These are phyloP conservation scores for Physcia stellaris DNA, from an alignment of 495 filamentous ascomycete genomes.

Conservation along the genomic window DNA sequence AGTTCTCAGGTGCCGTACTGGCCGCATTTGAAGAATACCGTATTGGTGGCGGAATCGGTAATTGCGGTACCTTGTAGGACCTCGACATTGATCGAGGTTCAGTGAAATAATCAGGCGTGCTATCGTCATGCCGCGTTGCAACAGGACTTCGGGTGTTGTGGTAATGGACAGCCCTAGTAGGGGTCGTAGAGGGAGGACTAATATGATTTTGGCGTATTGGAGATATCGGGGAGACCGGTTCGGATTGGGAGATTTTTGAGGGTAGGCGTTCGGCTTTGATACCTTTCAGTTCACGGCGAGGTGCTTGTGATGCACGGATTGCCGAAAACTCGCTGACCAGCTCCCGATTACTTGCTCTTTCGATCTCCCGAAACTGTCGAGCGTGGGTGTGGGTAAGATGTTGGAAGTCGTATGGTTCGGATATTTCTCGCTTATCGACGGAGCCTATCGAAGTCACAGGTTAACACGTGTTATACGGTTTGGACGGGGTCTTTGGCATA, in stretches of 20 bases:
- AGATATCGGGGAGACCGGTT: constrained; percentile 18
- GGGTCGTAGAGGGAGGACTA: constrained; percentile 1
- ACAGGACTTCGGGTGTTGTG: constrained; percentile 6
- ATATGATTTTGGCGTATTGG: constrained; percentile 1
- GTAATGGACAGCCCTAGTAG: constrained; percentile 16
- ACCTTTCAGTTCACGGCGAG: constrained; percentile 44
- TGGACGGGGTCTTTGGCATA: constrained; percentile 1
- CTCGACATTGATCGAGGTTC: constrained; percentile 31
- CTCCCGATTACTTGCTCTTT: constrained; percentile 42
- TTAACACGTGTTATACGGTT: not conserved
- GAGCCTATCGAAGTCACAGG: constrained; percentile 21
- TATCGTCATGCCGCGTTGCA: constrained; percentile 30
- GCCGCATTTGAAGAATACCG: constrained; percentile 13
- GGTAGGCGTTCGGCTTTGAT: constrained; percentile 52
- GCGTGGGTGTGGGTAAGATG: constrained; percentile 68
- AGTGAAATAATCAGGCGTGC: too few species aligned
- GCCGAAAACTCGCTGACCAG: constrained; percentile 53
- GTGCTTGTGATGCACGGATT: constrained; percentile 51
- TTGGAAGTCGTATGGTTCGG: constrained; percentile 77
- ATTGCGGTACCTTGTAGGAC: constrained; percentile 18
- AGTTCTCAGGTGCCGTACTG: not conserved
- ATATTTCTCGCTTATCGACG: constrained; percentile 40
- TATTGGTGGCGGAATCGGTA: constrained; percentile 19
- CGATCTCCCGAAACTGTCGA: constrained; percentile 45
- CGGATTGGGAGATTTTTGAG: constrained; percentile 47